Conservation (phyloP, 352 stramenopile species). For the Pythium diclinum region DNA sequence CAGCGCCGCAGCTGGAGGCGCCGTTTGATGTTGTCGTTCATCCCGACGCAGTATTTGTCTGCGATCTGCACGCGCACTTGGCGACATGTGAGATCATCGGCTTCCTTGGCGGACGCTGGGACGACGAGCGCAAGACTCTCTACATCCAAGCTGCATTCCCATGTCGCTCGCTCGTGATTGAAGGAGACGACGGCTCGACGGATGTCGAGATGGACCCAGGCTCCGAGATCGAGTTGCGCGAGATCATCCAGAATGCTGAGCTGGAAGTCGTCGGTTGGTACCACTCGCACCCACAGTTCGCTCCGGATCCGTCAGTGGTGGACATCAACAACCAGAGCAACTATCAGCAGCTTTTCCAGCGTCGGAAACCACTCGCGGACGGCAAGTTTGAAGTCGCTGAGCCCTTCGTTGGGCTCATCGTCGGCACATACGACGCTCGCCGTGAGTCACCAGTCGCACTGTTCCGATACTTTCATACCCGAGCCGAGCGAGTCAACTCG, state of each 20-base stretch:
- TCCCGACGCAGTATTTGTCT: conserved; percentile 88
- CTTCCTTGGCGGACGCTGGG: conserved; percentile 90
- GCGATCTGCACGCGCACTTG: conserved; percentile 92
- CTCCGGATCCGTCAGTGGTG: conserved; percentile 89
- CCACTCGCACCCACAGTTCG: conserved; percentile 93
- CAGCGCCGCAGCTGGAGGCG: conserved; percentile 40
- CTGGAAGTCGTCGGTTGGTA: conserved; percentile 95
- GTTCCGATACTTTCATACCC: conserved; percentile 84
- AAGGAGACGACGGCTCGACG: conserved; percentile 88
- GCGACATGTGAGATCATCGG: conserved; percentile 94
- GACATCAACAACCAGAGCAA: conserved; percentile 94
- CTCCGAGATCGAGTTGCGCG: conserved; percentile 88
- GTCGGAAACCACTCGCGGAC: conserved; percentile 20
- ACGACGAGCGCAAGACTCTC: conserved; percentile 73
- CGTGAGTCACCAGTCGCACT: conserved; percentile 67
- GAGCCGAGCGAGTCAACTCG: conserved; percentile 64
- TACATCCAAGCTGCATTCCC: conserved; percentile 93
- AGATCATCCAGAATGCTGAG: conserved; percentile 87
- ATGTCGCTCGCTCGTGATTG: conserved; percentile 85
- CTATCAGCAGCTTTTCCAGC: conserved; percentile 91
- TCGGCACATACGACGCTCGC: conserved; percentile 91
- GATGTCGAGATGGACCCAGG: conserved; percentile 95
- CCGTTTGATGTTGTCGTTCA: conserved; percentile 89
- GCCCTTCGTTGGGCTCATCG: conserved; percentile 94
- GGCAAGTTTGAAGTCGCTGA: conserved; percentile 40